Conservation (phyloP, 495 filamentous ascomycete species). For the Chaetomium tenue region DNA sequence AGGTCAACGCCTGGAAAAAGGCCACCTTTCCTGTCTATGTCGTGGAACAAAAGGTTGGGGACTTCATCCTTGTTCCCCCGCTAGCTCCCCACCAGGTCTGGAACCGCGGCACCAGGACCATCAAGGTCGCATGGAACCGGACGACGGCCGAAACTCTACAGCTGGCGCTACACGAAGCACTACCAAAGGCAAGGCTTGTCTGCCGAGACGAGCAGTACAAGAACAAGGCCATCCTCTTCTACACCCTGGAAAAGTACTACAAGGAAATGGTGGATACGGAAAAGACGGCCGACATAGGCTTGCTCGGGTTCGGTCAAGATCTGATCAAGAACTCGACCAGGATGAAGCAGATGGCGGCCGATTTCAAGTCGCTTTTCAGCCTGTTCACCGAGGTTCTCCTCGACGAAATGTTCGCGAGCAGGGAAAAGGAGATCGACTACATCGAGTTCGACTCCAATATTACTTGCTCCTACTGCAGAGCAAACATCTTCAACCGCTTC, state of each 20-base stretch:
- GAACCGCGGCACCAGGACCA: slow-evolving; percentile 91
- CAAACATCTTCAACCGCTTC: slow-evolving; percentile 97
- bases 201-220: slow-evolving; percentile 99
- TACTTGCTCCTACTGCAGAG: slow-evolving; percentile 91
- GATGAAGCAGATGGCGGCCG: slow-evolving; percentile 64
- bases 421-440: slow-evolving; percentile 66
- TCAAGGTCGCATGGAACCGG: slow-evolving; percentile 98
- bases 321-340: slow-evolving; percentile 52
- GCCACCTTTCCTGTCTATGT: slow-evolving; percentile 90
- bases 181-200: slow-evolving; percentile 83
- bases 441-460: slow-evolving; percentile 81
- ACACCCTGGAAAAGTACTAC: slow-evolving; percentile 75
- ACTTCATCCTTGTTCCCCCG: slow-evolving; percentile 94
- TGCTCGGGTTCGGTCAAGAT: slow-evolving; percentile 46
- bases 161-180: slow-evolving; percentile 77
- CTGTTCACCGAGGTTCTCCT: slow-evolving; percentile 76
- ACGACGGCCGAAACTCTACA: slow-evolving; percentile 88
- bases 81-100: slow-evolving; percentile 97
- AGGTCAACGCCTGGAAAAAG: slow-evolving; percentile 86
- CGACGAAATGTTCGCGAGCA: slow-evolving; percentile 75
- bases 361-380: slow-evolving; percentile 74
- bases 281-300: slow-evolving; percentile 41
- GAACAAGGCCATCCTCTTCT: slow-evolving; percentile 92
- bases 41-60: slow-evolving; percentile 87
- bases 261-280: slow-evolving; percentile 57